Percentiles rank a stretch among this genome's conserved stretches.
phyloP scores from a whole-genome alignment of 495 filamentous ascomycete species.

The Penicillium bovifimosum region DNA sequence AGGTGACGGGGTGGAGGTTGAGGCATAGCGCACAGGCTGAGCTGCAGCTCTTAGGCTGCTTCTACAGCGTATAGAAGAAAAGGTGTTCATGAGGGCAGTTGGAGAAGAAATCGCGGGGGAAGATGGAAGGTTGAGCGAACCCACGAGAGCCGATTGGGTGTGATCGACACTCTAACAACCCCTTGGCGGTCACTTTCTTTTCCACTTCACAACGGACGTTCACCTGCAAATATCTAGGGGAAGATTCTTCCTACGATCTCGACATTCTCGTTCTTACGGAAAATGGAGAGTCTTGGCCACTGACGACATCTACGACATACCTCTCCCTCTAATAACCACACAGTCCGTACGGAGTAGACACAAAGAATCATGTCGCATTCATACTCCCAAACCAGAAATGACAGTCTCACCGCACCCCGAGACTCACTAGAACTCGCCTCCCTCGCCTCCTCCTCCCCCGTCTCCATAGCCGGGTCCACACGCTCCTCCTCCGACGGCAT shows the following conservation, averaged over 20 bases:
- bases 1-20: conserved; percentile 7
- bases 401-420: conserved; percentile 45
- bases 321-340: not conserved
- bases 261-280: conserved; percentile 4
- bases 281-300: conserved; percentile 20
- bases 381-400: conserved; percentile 27
- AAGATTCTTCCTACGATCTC: not conserved
- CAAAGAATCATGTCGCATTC: conserved; percentile 33
- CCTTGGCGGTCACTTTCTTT: conserved; percentile 10
- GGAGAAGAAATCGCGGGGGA: conserved; percentile 16
- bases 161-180: conserved; percentile 18
- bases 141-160: conserved; percentile 27
- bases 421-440: conserved; percentile 97
- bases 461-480: conserved; percentile 51
- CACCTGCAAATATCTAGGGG: not conserved
- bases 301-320: conserved; percentile 12
- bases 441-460: conserved; percentile 68
- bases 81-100: conserved; percentile 26
- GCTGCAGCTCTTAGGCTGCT: conserved; percentile 7
- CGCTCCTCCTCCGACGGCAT: conserved; percentile 78
- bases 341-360: no score
- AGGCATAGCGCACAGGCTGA: conserved; percentile 9
- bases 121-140: conserved; percentile 3
- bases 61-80: conserved; percentile 11
- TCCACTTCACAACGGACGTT: not conserved